These are phyloP conservation scores for Citrus sinensis DNA, from an alignment of 345 rosid genomes.

Conservation along the genomic window DVS_A1.0 CM039162.1:32724501-32725000, in stretches of 20 bases:
- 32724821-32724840: conserved; percentile 48
- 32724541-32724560: conserved; percentile 47
- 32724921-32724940: conserved; percentile 44
- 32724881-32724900: conserved; percentile 50
- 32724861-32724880: conserved; percentile 28
- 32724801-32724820: conserved; percentile 29
- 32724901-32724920: conserved; percentile 31
- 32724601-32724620: conserved; percentile 59
- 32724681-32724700: conserved; percentile 30
- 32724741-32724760: background rate
- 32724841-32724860: conserved; percentile 52
- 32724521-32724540: conserved; percentile 66
- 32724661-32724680: conserved; percentile 56
- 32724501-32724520: conserved; percentile 58
- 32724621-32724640: conserved; percentile 53
- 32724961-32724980: conserved; percentile 56
- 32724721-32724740: conserved; percentile 5
- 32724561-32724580: conserved; percentile 53
- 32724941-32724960: conserved; percentile 43
- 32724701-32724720: conserved; percentile 31
- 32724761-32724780: background rate
- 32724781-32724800: conserved; percentile 9
- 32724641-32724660: conserved; percentile 36
- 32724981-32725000: conserved; percentile 48
- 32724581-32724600: conserved; percentile 64